Percentiles rank a stretch among this genome's conserved stretches.
Evolutionary conservation across 1,139 yeast genomes (phyloP).

Genomic region (Diutina ranongensis): DNA sequence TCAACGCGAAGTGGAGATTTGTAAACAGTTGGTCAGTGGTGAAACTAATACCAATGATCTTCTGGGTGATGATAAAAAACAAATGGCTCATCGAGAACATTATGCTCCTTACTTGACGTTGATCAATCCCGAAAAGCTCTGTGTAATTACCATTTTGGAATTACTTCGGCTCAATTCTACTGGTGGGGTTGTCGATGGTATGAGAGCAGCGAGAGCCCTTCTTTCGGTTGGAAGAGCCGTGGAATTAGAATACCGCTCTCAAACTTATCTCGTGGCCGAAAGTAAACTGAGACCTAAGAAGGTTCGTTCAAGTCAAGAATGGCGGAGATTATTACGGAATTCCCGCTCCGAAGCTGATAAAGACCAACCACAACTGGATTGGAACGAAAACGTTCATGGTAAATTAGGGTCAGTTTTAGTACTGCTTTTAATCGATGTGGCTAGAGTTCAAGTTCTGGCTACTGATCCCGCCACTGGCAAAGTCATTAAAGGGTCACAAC

Average conservation of each 20-base stretch:
- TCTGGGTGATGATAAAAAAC: constrained; percentile 19
- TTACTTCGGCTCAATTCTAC: constrained; percentile 62
- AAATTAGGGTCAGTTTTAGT: constrained; percentile 75
- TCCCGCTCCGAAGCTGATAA: constrained; percentile 17
- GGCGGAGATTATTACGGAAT: constrained; percentile 30
- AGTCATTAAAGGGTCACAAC: constrained; percentile 57
- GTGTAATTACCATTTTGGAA: constrained; percentile 78
- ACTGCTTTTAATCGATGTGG: constrained; percentile 68
- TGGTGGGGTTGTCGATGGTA: constrained; percentile 72
- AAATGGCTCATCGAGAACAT: constrained; percentile 40
- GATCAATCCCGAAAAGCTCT: constrained; percentile 68
- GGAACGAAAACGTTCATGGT: constrained; percentile 51
- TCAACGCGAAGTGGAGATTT: constrained; percentile 47
- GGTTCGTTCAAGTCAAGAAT: constrained; percentile 22
- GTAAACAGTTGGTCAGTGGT: constrained; percentile 25
- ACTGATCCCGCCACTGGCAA: constrained; percentile 69
- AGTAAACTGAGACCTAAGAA: constrained; percentile 31
- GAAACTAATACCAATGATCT: constrained; percentile 13
- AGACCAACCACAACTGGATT: constrained; percentile 15
- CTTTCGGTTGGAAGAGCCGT: constrained; percentile 74
- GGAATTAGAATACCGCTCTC: constrained; percentile 73
- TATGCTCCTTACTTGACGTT: constrained; percentile 74
- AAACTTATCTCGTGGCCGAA: constrained; percentile 48
- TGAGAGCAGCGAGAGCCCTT: constrained; percentile 77
- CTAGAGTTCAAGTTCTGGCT: constrained; percentile 69